phyloP scores from a whole-genome alignment of 768 basidiomycete genomes.

The Candolleomyces eurysporus region DNA sequence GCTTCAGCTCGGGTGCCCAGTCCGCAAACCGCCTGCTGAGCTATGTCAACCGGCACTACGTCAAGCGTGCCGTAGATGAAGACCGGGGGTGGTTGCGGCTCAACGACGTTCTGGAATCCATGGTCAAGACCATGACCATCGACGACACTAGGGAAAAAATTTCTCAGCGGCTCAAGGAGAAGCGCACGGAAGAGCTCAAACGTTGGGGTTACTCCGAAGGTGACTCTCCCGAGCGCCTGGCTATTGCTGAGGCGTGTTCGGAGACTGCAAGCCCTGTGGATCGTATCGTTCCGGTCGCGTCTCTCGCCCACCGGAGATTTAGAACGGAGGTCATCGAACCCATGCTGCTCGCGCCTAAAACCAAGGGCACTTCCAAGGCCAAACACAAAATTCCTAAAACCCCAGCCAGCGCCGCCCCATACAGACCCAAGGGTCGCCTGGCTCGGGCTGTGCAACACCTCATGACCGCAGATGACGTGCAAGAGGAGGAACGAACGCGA shows the following conservation, averaged over 20 bases:
- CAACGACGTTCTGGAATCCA: conserved; percentile 60
- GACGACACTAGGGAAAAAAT: conserved; percentile 63
- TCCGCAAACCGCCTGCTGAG: conserved; percentile 72
- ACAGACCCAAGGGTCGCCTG: conserved; percentile 61
- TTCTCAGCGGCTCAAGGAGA: conserved; percentile 56
- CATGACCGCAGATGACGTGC: conserved; percentile 50
- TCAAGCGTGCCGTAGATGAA: conserved; percentile 74
- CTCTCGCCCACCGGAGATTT: conserved; percentile 70
- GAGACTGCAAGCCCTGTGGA: conserved; percentile 71
- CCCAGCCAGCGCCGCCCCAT: conserved; percentile 33
- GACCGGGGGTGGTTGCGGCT: conserved; percentile 77
- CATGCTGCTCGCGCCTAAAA: conserved; percentile 63
- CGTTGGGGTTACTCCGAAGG: conserved; percentile 69
- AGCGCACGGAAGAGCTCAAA: conserved; percentile 57
- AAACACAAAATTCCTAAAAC: conserved; percentile 50
- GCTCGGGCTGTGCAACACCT: conserved; percentile 67
- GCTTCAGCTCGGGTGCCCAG: conserved; percentile 64
- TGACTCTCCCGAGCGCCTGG: conserved; percentile 44
- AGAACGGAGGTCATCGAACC: conserved; percentile 72
- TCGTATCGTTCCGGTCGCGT: conserved; percentile 60
- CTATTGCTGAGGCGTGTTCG: conserved; percentile 64
- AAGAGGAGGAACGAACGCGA: conserved; percentile 42
- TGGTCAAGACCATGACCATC: conserved; percentile 47
- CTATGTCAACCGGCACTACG: conserved; percentile 78
- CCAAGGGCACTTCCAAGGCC: conserved; percentile 51